Base-by-base conservation (phyloP, 768 basidiomycete species). In the Mrakia frigida region DNA sequence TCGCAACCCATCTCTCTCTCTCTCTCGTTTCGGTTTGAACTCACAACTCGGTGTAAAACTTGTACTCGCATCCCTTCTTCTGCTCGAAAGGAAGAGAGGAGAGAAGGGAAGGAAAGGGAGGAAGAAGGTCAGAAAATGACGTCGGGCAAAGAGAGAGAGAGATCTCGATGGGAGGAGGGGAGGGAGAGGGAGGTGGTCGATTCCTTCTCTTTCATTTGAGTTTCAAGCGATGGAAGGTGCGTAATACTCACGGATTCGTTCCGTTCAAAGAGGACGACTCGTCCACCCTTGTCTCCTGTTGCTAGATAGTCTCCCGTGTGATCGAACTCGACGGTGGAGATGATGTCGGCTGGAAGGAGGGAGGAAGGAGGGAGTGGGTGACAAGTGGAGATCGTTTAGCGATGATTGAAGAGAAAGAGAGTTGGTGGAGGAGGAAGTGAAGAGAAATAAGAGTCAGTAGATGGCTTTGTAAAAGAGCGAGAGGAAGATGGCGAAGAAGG, bases 51-150 rank as follows among this genome's bases (percentile, higher is more conserved):
- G 97, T 99, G 84, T 98, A 98, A 85, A 99, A 99, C 85, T 98
- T 98, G 89, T 99, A 99, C 86, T 99, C 97, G 86, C 97, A 99
- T 79, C 94, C 94, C 84, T 97, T 98, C 92, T 99, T 98, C 94
- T 97, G 81, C 78, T 79, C 74, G 78, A 18, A 31, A 75, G 23
- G 41, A 78, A 78, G 21, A 60, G 80, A 83, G 84, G 84, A 82
- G 74, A 81, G 78, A 78, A 56, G 78, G 75, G 6, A 46, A 35
- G 21, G 53, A 61, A 31, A 23, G 39, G 6, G 68, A 79, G 52
- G 28, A 59, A 53, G 21, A 61, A 18, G 46, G 63, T 33, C 65
- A 56, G 33, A 35, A 13, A 25, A 71, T 31, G 33, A 61, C 14
- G 13, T n/a, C 33, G 73, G 25, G 35, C 37, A 10, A 21, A 50